These are phyloP conservation scores for Penicillium bovifimosum DNA, from an alignment of 495 filamentous ascomycete species.

Conservation along the genomic window DNA sequence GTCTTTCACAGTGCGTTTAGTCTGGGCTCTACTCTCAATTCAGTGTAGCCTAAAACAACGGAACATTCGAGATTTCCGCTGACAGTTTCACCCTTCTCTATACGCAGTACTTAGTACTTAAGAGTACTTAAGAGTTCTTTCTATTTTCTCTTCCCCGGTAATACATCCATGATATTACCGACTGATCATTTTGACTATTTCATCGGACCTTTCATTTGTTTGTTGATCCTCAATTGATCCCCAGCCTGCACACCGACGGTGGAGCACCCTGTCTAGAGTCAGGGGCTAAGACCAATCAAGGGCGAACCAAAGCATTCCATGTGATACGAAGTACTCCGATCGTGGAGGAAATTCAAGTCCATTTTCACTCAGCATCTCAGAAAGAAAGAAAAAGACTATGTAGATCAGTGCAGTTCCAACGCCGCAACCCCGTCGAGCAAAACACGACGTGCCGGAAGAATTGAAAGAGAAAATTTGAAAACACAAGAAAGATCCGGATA, in stretches of 20 bases:
- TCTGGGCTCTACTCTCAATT: background rate
- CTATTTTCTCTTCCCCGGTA: background rate
- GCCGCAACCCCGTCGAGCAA: slow-evolving; percentile 10
- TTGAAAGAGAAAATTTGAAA: background rate
- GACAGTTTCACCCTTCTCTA: too few relatives aligned
- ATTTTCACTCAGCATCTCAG: background rate
- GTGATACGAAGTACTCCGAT: too few relatives aligned
- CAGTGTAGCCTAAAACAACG: background rate
- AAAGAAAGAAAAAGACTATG: background rate
- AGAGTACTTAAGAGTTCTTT: background rate
- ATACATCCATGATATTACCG: background rate
- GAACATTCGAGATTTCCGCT: background rate
- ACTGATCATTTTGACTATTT: background rate
- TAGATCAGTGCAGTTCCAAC: slow-evolving; percentile 10
- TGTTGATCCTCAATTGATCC: background rate
- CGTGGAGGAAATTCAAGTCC: background rate
- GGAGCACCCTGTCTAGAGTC: background rate
- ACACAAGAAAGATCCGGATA: slow-evolving; percentile 4
- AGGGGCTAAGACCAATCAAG: slow-evolving; percentile 4
- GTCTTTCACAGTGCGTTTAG: slow-evolving; percentile 2
- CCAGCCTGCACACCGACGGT: background rate
- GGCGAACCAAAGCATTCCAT: background rate
- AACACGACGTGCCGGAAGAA: slow-evolving; percentile 10
- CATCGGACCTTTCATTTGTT: background rate
- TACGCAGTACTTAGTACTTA: too few relatives aligned